Base-by-base conservation (phyloP, 169 alveolate species). In the Plasmodium blacklocki region DNA sequence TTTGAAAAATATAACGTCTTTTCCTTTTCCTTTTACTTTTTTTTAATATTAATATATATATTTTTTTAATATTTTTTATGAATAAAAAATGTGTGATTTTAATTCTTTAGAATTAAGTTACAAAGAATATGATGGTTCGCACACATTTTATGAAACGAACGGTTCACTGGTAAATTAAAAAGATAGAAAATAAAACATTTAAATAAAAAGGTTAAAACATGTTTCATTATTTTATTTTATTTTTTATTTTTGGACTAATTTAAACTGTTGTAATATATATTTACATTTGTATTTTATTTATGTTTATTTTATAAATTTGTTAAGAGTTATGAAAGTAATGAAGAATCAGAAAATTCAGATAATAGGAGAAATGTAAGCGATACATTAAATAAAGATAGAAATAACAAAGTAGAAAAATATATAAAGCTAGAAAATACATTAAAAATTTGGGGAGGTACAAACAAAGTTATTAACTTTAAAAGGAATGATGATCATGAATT, bases 361-460 rank as follows among this genome's bases (percentile, higher is more conserved):
- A 80, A 68, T 12, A 80, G 72, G 59, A 80, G 68, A 80, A 67
- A 60, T 59, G 43, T 67, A 43, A 62, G 29, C 49, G 90, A 80
- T n/a, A 68, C 67, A 49, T 47, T 80, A 23, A 68, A 32, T 32
- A 80, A 80, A 19, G 90, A 67, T 26, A 80, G 68, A 60, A 67
- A 47, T 45, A 45, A 54, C 21, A 43, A 49, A 32, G 80, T 56
- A 47, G 90, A 80, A 66, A 80, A 80, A 14, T 80, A 80, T 71
- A 80, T 80, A 23, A 39, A 19, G 49, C 29, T 80, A 21, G 80
- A 80, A 67, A 80, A 62, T 19, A 80, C 80, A 11, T 23, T 47
- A 56, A 80, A 80, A 68, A 80, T 80, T 12, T 80, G 90, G 90
- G 90, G 73, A 29, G 90, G 90, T 6, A 80, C 90, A 67, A 80